phyloP scores from a whole-genome alignment of 148 eudicot genomes.

The Chenopodium formosanum region DNA sequence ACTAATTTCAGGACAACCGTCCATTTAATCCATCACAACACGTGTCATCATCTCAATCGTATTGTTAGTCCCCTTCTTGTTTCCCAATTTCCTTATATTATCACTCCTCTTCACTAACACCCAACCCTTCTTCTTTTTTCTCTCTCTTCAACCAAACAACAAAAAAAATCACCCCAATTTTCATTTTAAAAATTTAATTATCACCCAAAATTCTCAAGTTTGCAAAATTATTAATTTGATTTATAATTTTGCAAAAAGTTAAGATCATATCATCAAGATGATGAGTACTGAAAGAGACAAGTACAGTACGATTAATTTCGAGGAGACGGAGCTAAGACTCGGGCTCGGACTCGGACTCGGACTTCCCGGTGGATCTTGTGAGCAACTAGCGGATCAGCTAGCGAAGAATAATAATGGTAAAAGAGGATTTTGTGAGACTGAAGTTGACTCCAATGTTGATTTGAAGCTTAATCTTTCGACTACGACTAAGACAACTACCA shows the following conservation, averaged over 20 bases:
- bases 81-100: conserved; percentile 26
- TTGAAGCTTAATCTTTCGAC: conserved; percentile 46
- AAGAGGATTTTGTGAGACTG: conserved; percentile 45
- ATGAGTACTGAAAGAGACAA: conserved; percentile 19
- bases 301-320: conserved; percentile 34
- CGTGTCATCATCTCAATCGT: conserved; percentile 30
- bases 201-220: background rate
- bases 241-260: too few species aligned
- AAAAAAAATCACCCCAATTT: background rate
- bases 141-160: background rate
- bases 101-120: conserved; percentile 7
- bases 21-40: background rate
- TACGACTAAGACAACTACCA: background rate
- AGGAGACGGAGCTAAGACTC: conserved; percentile 51
- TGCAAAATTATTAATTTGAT: background rate
- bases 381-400: conserved; percentile 5
- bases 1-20: conserved; percentile 11
- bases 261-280: conserved; percentile 6
- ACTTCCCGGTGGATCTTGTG: background rate
- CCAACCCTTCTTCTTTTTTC: conserved; percentile 20
- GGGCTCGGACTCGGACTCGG: conserved; percentile 38
- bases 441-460: conserved; percentile 28
- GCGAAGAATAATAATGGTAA: conserved; percentile 31
- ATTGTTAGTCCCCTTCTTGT: background rate
- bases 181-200: too few species aligned